Evolutionary conservation across 2,329 filamentous ascomycete genomes (phyloP).

Genomic region (Apiospora arundinis): DNA sequence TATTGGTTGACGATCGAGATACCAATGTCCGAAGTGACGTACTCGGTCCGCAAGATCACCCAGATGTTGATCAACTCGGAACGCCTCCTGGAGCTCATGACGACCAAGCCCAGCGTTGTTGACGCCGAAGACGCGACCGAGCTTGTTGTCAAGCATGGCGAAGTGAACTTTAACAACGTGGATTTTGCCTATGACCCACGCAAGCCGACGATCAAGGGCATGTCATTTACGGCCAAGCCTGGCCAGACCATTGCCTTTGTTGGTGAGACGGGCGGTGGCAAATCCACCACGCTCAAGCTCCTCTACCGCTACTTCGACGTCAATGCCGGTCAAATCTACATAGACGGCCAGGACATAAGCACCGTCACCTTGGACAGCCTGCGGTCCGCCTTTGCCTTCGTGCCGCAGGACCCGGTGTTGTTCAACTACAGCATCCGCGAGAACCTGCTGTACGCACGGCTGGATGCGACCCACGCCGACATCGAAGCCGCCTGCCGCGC

Average conservation of each 20-base stretch:
- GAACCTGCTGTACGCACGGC: conserved; percentile 64
- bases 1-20: conserved; percentile 4
- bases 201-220: conserved; percentile 45
- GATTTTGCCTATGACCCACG: conserved; percentile 59
- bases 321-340: conserved; percentile 55
- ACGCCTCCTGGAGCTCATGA: conserved; percentile 61
- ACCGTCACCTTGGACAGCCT: conserved; percentile 50
- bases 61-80: conserved; percentile 69
- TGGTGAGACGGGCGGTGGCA: conserved; percentile 56
- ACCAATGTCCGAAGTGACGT: conserved; percentile 40
- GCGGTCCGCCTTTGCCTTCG: conserved; percentile 60
- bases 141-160: conserved; percentile 52
- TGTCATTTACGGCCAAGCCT: conserved; percentile 49
- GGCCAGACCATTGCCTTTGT: conserved; percentile 55
- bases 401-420: conserved; percentile 61
- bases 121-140: conserved; percentile 53
- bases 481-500: conserved; percentile 60
- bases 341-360: conserved; percentile 64
- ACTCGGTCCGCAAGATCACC: conserved; percentile 37
- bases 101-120: conserved; percentile 60
- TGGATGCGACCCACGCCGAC: conserved; percentile 60
- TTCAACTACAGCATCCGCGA: conserved; percentile 66
- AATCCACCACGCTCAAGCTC: conserved; percentile 64
- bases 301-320: conserved; percentile 66
- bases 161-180: conserved; percentile 61